Evolutionary conservation across 768 basidiomycete species (phyloP).

Genomic region (Serendipita sp.): DNA sequence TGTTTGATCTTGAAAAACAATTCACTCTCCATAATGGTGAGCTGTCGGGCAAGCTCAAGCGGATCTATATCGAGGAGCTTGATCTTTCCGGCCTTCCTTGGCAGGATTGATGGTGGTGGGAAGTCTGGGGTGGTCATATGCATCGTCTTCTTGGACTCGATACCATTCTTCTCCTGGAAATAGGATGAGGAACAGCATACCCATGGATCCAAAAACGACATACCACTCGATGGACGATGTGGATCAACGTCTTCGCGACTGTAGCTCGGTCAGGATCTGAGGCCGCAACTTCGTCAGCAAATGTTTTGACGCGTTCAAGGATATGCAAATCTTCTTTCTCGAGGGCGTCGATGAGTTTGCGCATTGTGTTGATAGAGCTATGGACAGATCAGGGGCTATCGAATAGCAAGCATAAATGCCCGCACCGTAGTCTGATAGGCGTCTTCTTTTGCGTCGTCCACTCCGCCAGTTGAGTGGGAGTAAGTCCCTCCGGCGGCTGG

Average conservation of each 20-base stretch:
- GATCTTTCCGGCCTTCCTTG: conserved; percentile 53
- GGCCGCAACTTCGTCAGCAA: conserved; percentile 33
- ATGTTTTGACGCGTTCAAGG: conserved; percentile 67
- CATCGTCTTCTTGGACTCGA: conserved; percentile 39
- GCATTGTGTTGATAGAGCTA: conserved; percentile 82
- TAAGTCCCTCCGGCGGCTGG: conserved; percentile 52
- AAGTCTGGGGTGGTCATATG: conserved; percentile 36
- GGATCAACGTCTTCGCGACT: conserved; percentile 60
- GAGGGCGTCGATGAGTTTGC: conserved; percentile 74
- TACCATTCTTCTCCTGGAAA: conserved; percentile 26
- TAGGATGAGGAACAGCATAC: conserved; percentile 5
- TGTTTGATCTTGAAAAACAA: conserved; percentile 80
- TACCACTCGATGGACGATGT: conserved; percentile 67
- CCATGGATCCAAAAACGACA: conserved; percentile 20
- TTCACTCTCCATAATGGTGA: conserved; percentile 80
- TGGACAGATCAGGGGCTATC: not conserved
- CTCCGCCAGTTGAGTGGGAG: conserved; percentile 43
- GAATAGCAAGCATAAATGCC: conserved; percentile 5
- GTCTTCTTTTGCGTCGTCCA: conserved; percentile 82
- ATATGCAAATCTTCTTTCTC: conserved; percentile 78
- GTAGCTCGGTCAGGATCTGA: conserved; percentile 41
- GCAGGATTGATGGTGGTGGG: conserved; percentile 63
- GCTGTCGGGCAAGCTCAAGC: conserved; percentile 78
- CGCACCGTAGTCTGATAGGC: conserved; percentile 73
- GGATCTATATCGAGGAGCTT: conserved; percentile 79